Evolutionary conservation across 139 green algal genomes (phyloP), one percentile per base, ranked within the genome.

Genomic region (Chlamydomonas urium): DNA sequence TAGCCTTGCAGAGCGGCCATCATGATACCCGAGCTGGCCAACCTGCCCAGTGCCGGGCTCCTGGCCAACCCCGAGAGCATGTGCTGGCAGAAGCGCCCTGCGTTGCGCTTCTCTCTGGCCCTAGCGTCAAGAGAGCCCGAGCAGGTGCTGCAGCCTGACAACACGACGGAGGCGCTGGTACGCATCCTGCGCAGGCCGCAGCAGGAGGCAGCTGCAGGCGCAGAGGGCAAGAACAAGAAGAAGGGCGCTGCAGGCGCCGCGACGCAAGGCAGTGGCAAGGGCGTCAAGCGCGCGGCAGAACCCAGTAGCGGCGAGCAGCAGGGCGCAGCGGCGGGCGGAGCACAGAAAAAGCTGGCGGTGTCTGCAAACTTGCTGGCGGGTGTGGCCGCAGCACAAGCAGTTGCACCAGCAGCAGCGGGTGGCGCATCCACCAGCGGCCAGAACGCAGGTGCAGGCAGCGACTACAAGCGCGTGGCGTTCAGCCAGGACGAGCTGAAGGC

Each of bases 401-500:
- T n/a, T n/a, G n/a, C n/a, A n/a, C 42, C 42, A 17, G 10, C 42
- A n/a, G 42, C 14, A 10, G 42, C 42, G 17, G 42, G 42, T 53
- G 42, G 42, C 42, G 42, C 42, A 10, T 10, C 10, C 42, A 62
- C 53, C 19, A 31, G 5, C 17, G 42, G 42, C 8, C 10, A 8
- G 14, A 14, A 8, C 10, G 42, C 42, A 50, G 42, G 42, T 8
- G 42, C 42, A 50, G 42, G 42, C 42, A 28, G 24, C 17, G n/a
- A 28, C 53, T 31, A 17, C 28, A 47, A 38, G 59, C 10, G 14
- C 8, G 59, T 47, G 59, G 21, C 21, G 19, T 47, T 47, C 31
- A 47, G 29, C 32, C 59, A 67, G 59, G 63, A 71, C 5, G 37
- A 71, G 37, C 34, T 71, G 36, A 21, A 29, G 24, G 24, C 8